Percentiles rank a stretch among this genome's conserved stretches.
phyloP scores from a whole-genome alignment of 805 yeast genomes.

The Lachancea kluyveri region DNA sequence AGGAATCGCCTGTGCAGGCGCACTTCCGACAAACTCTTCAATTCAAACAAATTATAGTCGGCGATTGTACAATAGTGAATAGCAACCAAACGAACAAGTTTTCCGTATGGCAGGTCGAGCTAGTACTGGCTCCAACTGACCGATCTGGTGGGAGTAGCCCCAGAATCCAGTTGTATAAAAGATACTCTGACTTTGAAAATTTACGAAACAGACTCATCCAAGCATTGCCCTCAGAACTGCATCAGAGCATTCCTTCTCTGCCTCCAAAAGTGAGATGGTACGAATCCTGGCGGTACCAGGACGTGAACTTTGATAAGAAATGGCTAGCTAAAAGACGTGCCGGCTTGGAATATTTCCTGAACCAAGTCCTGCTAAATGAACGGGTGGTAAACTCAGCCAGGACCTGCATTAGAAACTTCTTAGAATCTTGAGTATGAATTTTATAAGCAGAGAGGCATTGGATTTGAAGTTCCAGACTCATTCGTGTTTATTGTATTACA shows the following conservation, averaged over 20 bases:
- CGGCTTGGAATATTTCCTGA: constrained; percentile 56
- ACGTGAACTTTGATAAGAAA: constrained; percentile 30
- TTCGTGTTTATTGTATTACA: constrained; percentile 28
- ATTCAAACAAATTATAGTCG: constrained; percentile 11
- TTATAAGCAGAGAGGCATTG: no score
- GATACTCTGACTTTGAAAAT: constrained; percentile 59
- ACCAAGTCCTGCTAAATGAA: constrained; percentile 43
- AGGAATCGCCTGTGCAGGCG: constrained; percentile 1
- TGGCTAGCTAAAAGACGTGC: constrained; percentile 51
- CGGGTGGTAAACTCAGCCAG: constrained; percentile 36
- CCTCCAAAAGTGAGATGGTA: constrained; percentile 46
- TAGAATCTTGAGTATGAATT: constrained; percentile 14
- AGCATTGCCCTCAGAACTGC: constrained; percentile 28
- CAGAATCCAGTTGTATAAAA: constrained; percentile 41
- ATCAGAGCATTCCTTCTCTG: constrained; percentile 37
- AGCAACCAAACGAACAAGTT: constrained; percentile 22
- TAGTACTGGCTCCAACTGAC: constrained; percentile 12
- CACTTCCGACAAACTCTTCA: no score
- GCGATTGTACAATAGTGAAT: constrained; percentile 25
- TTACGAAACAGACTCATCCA: constrained; percentile 37
- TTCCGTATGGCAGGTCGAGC: constrained; percentile 27
- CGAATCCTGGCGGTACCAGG: constrained; percentile 24
- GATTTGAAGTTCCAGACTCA: no score
- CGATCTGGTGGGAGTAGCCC: constrained; percentile 7
- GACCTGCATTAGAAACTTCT: constrained; percentile 36